Percentiles rank a stretch among this genome's conserved stretches.
phyloP scores from a whole-genome alignment of 1,284 basidiomycete genomes.

The Naganishia cerealis region DNA sequence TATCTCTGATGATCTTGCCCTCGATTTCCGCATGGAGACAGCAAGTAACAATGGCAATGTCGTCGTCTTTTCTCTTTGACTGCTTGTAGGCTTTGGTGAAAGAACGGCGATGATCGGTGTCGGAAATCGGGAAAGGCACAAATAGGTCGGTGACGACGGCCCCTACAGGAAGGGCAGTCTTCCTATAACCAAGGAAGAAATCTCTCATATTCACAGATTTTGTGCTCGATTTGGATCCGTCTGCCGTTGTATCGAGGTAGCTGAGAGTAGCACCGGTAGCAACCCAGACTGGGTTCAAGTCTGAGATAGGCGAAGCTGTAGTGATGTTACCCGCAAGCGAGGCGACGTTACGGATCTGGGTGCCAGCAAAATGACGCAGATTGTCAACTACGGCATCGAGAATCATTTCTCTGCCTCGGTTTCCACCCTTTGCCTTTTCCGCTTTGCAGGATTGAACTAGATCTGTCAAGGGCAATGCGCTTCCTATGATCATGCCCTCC shows the following conservation, averaged over 20 bases:
- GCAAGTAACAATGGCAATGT: conserved; percentile 52
- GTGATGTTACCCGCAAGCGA: conserved; percentile 50
- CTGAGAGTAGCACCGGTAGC: conserved; percentile 41
- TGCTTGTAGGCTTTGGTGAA: conserved; percentile 50
- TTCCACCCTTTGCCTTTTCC: conserved; percentile 11
- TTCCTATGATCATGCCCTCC: conserved; percentile 27
- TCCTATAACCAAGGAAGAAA: conserved; percentile 50
- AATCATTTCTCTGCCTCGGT: conserved; percentile 19
- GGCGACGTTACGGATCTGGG: conserved; percentile 52
- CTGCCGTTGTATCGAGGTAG: conserved; percentile 38
- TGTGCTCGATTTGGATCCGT: neutral
- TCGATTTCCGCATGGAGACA: conserved; percentile 40
- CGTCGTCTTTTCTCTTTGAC: conserved; percentile 52
- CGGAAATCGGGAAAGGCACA: conserved; percentile 37
- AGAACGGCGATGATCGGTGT: neutral
- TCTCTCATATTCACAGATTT: conserved; percentile 36
- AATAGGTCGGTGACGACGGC: conserved; percentile 44
- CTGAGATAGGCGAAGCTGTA: conserved; percentile 51
- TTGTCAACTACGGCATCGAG: conserved; percentile 40
- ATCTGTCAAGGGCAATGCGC: conserved; percentile 31
- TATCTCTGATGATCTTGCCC: conserved; percentile 37
- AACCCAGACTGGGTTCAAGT: conserved; percentile 53
- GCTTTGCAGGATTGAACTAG: conserved; percentile 27
- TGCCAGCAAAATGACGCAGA: conserved; percentile 49
- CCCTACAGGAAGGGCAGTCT: conserved; percentile 46